Conservation (phyloP, 495 filamentous ascomycete genomes). For the Peziza echinospora region DNA sequence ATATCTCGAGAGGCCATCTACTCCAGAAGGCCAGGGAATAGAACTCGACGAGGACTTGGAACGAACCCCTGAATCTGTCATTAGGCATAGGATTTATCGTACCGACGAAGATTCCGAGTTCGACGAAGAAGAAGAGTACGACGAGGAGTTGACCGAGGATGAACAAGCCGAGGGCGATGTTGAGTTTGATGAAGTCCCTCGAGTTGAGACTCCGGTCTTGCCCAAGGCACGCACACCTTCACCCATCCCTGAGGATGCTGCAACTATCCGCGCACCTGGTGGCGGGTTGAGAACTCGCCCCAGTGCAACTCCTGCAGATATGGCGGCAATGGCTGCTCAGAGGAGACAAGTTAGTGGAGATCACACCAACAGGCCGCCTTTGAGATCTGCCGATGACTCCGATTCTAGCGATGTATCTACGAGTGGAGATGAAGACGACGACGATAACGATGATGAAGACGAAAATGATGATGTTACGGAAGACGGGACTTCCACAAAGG, state of each 20-base stretch:
- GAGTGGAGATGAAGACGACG: conserved; percentile 13
- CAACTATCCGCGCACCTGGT: conserved; percentile 69
- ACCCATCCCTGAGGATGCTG: conserved; percentile 55
- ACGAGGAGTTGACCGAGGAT: conserved; percentile 14
- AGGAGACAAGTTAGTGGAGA: conserved; percentile 60
- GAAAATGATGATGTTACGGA: conserved; percentile 21
- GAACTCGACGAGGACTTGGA: conserved; percentile 24
- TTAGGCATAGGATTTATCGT: conserved; percentile 42
- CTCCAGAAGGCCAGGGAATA: conserved; percentile 35
- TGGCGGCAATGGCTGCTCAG: conserved; percentile 68
- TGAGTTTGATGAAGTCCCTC: conserved; percentile 18
- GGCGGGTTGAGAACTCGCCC: conserved; percentile 75
- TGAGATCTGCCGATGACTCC: no score
- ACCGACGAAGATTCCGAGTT: conserved; percentile 22
- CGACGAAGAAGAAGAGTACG: conserved; percentile 3
- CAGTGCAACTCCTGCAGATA: conserved; percentile 65
- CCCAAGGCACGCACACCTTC: conserved; percentile 13
- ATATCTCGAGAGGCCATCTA: conserved; percentile 35
- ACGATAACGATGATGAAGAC: conserved; percentile 21
- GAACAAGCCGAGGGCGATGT: conserved; percentile 21
- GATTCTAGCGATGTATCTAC: no score
- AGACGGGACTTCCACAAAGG: conserved; percentile 14
- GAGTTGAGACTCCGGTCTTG: conserved; percentile 27
- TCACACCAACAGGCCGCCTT: conserved; percentile 4
- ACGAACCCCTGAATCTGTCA: conserved; percentile 58